Conservation (phyloP, 2,329 filamentous ascomycete genomes). For the Tolypocladium sp. region DNA sequence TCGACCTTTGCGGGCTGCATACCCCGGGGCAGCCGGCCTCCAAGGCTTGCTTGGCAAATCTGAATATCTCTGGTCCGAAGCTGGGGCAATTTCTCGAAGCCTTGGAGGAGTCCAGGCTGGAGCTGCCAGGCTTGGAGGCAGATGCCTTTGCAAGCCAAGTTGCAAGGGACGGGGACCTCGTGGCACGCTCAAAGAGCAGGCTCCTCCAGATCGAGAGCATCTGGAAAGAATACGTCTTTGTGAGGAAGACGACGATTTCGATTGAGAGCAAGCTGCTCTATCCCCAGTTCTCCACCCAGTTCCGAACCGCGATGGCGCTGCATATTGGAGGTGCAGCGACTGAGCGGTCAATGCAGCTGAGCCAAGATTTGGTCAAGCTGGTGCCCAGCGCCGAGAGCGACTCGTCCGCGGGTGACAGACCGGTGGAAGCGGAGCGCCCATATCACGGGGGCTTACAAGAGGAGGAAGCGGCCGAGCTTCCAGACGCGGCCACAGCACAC, state of each 20-base stretch:
- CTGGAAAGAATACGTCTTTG: constrained; percentile 19
- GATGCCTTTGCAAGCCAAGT: background rate
- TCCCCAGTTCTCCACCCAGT: constrained; percentile 14
- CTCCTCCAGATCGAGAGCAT: constrained; percentile 24
- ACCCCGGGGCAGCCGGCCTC: constrained; percentile 1
- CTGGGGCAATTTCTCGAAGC: constrained; percentile 13
- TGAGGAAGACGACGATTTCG: constrained; percentile 17
- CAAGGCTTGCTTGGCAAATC: constrained; percentile 10
- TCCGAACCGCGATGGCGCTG: constrained; percentile 19
- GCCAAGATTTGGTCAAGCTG: constrained; percentile 9
- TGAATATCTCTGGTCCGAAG: constrained; percentile 14
- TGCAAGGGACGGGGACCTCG: background rate
- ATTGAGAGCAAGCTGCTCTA: constrained; percentile 26
- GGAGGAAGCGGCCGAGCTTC: background rate
- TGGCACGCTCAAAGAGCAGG: constrained; percentile 11
- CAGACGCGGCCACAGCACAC: background rate
- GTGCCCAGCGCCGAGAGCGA: background rate
- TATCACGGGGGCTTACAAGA: background rate
- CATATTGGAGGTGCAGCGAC: constrained; percentile 14
- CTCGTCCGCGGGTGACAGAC: background rate
- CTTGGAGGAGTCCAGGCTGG: constrained; percentile 9
- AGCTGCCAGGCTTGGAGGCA: background rate
- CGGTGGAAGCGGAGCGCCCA: background rate
- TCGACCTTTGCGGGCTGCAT: constrained; percentile 26
- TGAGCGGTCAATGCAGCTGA: constrained; percentile 12